phyloP scores from a whole-genome alignment of 2,329 filamentous ascomycete species.

The Paraconiothyrium brasiliense region DNA sequence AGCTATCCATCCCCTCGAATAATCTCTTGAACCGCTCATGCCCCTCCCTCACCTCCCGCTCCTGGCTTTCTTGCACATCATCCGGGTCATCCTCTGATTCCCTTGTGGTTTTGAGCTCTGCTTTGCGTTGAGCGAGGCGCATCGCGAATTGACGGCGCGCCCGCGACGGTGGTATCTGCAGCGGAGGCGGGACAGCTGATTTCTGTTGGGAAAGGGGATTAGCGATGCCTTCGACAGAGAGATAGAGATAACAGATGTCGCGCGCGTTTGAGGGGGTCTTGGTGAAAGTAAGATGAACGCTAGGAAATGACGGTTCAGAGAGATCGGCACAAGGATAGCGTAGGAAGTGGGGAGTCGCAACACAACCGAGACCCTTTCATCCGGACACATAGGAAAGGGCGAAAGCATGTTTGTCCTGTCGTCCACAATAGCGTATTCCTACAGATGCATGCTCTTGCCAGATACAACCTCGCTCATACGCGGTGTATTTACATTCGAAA shows the following conservation, averaged over 20 bases:
- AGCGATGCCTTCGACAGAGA: conserved; percentile 19
- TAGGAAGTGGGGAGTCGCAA: neutral
- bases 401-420: conserved; percentile 24
- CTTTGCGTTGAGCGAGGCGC: conserved; percentile 69
- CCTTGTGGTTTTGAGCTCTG: conserved; percentile 37
- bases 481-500: conserved; percentile 41
- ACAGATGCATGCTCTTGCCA: conserved; percentile 26
- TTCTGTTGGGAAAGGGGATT: conserved; percentile 7
- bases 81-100: conserved; percentile 33
- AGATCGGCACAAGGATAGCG: conserved; percentile 8
- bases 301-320: neutral
- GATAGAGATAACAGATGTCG: conserved; percentile 13
- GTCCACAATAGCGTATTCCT: conserved; percentile 41
- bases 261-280: neutral
- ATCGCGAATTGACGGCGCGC: conserved; percentile 91
- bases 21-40: conserved; percentile 45
- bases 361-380: conserved; percentile 3
- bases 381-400: conserved; percentile 12
- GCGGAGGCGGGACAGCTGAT: conserved; percentile 65
- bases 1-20: conserved; percentile 46
- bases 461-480: conserved; percentile 32
- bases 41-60: conserved; percentile 43
- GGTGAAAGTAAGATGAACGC: conserved; percentile 8
- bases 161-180: conserved; percentile 86
- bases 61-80: conserved; percentile 27